A percentile compares a stretch with the other conserved stretches of the same genome.
These are phyloP conservation scores for Wickerhamomyces strasburgensis DNA, from an alignment of 805 yeast genomes.

Conservation along the genomic window DNA sequence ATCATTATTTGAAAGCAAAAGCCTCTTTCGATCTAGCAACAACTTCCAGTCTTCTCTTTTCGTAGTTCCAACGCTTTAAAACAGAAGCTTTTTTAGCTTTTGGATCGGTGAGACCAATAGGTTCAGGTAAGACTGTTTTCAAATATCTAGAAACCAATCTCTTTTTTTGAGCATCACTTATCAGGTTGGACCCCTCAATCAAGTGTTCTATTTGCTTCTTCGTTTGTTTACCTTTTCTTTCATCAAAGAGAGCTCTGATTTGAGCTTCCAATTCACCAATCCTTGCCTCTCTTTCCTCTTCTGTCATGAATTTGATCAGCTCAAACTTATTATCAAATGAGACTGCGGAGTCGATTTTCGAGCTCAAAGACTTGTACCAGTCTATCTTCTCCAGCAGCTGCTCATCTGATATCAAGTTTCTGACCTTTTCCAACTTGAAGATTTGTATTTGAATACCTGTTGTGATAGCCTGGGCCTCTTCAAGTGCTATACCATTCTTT, in stretches of 20 bases:
- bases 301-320: conserved; percentile 35
- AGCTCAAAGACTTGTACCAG: conserved; percentile 32
- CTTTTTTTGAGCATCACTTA: conserved; percentile 32
- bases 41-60: conserved; percentile 44
- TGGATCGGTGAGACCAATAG: conserved; percentile 37
- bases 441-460: conserved; percentile 46
- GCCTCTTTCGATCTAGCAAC: conserved; percentile 52
- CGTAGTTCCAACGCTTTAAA: conserved; percentile 58
- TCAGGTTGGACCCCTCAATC: conserved; percentile 31
- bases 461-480: conserved; percentile 56
- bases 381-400: conserved; percentile 27
- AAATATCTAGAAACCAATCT: conserved; percentile 36
- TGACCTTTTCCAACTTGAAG: conserved; percentile 24
- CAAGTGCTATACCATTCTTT: conserved; percentile 50
- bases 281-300: conserved; percentile 27
- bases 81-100: conserved; percentile 46
- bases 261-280: conserved; percentile 22
- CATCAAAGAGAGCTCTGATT: conserved; percentile 11
- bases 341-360: conserved; percentile 38
- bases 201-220: conserved; percentile 38
- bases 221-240: conserved; percentile 22
- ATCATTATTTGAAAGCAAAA: conserved; percentile 24
- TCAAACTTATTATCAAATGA: conserved; percentile 42
- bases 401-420: conserved; percentile 22
- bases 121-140: conserved; percentile 52